Percentiles rank a stretch among this genome's conserved stretches.
phyloP scores from a whole-genome alignment of 495 filamentous ascomycete genomes.

The Tuber microsphaerosporum region DNA sequence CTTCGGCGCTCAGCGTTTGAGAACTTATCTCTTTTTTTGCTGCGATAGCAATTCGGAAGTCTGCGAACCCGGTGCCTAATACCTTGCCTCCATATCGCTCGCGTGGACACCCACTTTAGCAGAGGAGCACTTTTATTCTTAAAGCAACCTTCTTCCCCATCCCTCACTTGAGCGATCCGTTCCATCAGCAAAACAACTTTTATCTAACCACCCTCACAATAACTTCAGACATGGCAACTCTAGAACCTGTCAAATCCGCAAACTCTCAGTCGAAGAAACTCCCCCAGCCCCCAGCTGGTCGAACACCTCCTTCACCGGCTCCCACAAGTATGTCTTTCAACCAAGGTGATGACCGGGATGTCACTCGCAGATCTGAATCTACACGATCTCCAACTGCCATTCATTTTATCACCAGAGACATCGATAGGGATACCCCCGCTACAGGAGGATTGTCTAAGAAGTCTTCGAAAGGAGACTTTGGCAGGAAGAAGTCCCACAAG shows the following conservation, averaged over 20 bases:
- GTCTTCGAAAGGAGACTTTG: constrained; percentile 29
- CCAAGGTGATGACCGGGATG: constrained; percentile 28
- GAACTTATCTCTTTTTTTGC: background rate
- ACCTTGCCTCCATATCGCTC: background rate
- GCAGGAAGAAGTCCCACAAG: constrained; percentile 36
- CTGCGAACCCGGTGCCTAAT: background rate
- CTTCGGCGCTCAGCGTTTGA: background rate
- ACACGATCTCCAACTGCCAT: constrained; percentile 24
- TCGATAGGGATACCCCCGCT: constrained; percentile 32
- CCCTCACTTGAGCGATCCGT: background rate
- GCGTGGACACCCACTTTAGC: background rate
- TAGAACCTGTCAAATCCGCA: constrained; percentile 23
- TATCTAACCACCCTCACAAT: background rate
- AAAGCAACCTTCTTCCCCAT: background rate
- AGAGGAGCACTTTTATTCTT: background rate
- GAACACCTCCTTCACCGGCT: constrained; percentile 37
- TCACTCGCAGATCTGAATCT: constrained; percentile 13
- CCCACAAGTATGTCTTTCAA: constrained; percentile 31
- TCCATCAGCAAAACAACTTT: background rate
- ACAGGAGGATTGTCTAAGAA: constrained; percentile 26
- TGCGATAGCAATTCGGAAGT: background rate
- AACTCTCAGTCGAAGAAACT: constrained; percentile 22
- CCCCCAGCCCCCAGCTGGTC: constrained; percentile 2
- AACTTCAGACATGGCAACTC: constrained; percentile 24
- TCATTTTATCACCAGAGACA: constrained; percentile 25